These are phyloP conservation scores for Castanea crenata DNA, from an alignment of 306 rosid species.

Conservation along the genomic window DNA sequence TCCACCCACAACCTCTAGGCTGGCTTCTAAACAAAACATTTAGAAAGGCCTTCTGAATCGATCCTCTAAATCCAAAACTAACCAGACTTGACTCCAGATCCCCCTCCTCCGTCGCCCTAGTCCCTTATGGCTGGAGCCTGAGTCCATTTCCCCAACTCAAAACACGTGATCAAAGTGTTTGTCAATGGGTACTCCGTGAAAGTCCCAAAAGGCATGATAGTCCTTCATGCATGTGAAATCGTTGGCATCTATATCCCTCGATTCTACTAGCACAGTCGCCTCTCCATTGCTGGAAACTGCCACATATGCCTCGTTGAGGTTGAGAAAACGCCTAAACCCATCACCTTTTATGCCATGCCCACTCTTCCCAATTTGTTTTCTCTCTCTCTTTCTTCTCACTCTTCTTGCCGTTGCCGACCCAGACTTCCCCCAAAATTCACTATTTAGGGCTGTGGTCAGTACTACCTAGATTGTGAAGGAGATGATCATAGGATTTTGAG, in stretches of 20 bases:
- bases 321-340: conserved; percentile 99
- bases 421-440: too few species aligned
- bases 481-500: too few species aligned
- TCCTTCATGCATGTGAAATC: conserved; percentile 95
- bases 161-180: conserved; percentile 87
- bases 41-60: too few species aligned
- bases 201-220: conserved; percentile 90
- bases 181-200: conserved; percentile 91
- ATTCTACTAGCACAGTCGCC: conserved; percentile 84
- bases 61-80: too few species aligned
- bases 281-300: conserved; percentile 92
- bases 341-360: conserved; percentile 99
- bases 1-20: too few species aligned
- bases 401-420: neutral
- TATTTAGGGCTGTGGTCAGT: too few species aligned
- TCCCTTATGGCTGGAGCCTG: conserved; percentile 73
- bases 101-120: conserved; percentile 48
- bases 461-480: too few species aligned
- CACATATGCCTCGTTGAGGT: conserved; percentile 99
- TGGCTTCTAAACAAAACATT: too few species aligned
- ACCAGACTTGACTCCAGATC: conserved; percentile 32
- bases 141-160: conserved; percentile 47
- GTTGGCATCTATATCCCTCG: conserved; percentile 96
- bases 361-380: conserved; percentile 76
- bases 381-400: neutral